These are phyloP conservation scores for Coemansia sp. DNA, from an alignment of 192 early-diverging fungal species.

Conservation along the genomic window DNA sequence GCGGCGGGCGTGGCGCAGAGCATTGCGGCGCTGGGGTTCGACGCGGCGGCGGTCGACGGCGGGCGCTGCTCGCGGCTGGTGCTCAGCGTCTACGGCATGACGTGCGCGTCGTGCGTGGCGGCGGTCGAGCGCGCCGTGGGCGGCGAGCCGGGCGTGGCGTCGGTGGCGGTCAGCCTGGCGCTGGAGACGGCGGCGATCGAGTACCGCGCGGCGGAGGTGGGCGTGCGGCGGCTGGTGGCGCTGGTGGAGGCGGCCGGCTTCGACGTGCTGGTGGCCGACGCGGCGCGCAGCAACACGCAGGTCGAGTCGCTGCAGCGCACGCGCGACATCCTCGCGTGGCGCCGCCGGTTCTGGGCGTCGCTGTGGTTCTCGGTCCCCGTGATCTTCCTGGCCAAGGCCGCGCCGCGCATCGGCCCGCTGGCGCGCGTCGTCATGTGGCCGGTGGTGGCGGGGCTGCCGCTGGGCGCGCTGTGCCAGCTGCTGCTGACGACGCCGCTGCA, in stretches of 20 bases:
- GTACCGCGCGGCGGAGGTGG: slow-evolving; percentile 61
- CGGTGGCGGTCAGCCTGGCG: slow-evolving; percentile 73
- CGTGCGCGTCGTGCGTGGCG: slow-evolving; percentile 75
- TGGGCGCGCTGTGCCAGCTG: slow-evolving; percentile 66
- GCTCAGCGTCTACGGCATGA: slow-evolving; percentile 96
- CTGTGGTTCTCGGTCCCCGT: slow-evolving; percentile 80
- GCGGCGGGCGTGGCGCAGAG: slow-evolving; percentile 57
- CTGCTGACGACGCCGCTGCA: slow-evolving; percentile 88
- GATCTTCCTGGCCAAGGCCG: slow-evolving; percentile 60
- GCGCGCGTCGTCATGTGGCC: slow-evolving; percentile 22
- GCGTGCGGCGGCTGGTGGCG: slow-evolving; percentile 77
- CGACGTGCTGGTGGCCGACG: slow-evolving; percentile 66
- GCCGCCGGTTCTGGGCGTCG: slow-evolving; percentile 61
- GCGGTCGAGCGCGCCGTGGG: slow-evolving; percentile 66
- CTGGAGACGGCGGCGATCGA: slow-evolving; percentile 72
- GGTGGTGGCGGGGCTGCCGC: slow-evolving; percentile 63
- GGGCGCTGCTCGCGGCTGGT: slow-evolving; percentile 46
- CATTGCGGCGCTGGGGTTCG: slow-evolving; percentile 74
- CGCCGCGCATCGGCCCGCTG: slow-evolving; percentile 37
- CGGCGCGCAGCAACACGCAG: slow-evolving; percentile 67
- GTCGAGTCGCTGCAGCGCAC: slow-evolving; percentile 84
- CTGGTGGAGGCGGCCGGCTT: slow-evolving; percentile 81
- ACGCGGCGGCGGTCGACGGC: slow-evolving; percentile 57
- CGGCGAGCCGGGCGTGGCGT: slow-evolving; percentile 52
- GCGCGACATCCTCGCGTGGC: slow-evolving; percentile 83